Evolutionary conservation across 192 early-diverging fungal genomes (phyloP).

Genomic region (Coemansia sp.): DNA sequence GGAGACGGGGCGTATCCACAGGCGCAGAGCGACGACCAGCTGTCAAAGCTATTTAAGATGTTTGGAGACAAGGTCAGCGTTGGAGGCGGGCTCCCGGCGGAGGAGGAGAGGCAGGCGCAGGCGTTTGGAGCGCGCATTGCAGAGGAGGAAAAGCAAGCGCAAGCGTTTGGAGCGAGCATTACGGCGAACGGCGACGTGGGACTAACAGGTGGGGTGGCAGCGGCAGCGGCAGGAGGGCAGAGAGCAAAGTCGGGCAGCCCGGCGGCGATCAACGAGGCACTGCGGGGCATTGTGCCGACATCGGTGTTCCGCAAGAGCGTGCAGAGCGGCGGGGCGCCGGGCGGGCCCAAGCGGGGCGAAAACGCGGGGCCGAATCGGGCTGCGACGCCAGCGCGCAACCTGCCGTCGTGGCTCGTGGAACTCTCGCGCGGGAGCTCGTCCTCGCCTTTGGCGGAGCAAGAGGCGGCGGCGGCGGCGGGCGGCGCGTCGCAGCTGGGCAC

Average conservation of each 20-base stretch:
- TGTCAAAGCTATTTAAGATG: conserved; percentile 46
- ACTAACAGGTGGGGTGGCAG: not conserved
- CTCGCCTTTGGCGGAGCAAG: conserved; percentile 4
- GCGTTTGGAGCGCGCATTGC: conserved; percentile 3
- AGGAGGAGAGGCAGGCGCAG: not conserved
- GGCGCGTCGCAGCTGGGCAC: conserved; percentile 29
- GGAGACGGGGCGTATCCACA: not conserved
- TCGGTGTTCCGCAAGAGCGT: conserved; percentile 51
- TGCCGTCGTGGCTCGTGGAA: conserved; percentile 48
- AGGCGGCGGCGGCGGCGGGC: not conserved
- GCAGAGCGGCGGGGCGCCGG: conserved; percentile 11
- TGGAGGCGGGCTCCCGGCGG: not conserved
- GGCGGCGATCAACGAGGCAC: conserved; percentile 44
- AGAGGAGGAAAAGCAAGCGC: no score
- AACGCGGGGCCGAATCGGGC: conserved; percentile 25
- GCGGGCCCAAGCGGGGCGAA: conserved; percentile 11
- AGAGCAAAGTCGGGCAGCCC: conserved; percentile 28
- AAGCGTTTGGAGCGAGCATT: not conserved
- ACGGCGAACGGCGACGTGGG: not conserved
- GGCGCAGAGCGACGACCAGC: conserved; percentile 14
- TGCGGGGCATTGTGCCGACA: conserved; percentile 49
- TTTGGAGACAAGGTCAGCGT: conserved; percentile 45
- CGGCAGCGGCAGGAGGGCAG: conserved; percentile 3
- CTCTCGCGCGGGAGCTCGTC: conserved; percentile 41
- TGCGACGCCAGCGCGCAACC: conserved; percentile 35